Evolutionary conservation across 2,329 filamentous ascomycete species (phyloP), one percentile per base, ranked within the genome.

Genomic region (Cladosporium sp.): DNA sequence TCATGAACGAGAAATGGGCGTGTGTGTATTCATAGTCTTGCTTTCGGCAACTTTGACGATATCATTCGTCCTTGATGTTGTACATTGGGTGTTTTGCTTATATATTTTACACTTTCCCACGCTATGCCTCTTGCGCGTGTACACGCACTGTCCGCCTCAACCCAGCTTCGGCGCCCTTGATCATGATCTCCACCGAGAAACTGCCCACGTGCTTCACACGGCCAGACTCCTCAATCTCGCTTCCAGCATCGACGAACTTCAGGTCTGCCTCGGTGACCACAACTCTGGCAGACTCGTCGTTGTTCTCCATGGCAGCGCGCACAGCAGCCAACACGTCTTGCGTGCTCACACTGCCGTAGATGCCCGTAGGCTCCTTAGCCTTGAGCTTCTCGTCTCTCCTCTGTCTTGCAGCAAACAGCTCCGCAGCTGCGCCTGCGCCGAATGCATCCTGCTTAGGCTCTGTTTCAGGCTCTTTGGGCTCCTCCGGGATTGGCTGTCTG

Each of bases 281-380:
- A 2, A 85, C 76, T 17, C 77, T 73, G 34, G 75, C 73, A 28
- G 80, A 80, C 68, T 83, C 78, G 56, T 80, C 76, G 63, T 82
- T 79, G 59, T 77, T 75, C 37, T 76, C 77, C 62, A 84, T 70
- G 22, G 78, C 74, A 42, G 74, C 74, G 60, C 75, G 78, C 58
- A 85, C 74, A 22, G 75, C 78, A 15, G 72, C 68, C 7, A 75
- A 76, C 56, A 85, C 73, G 66, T 85, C 82, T 22, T 73, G 69
- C 7, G 77, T 78, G n/a, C 80, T 79, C 3, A 85, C 81, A 3
- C 80, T 82, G 25, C 82, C 82, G 63, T 82, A 80, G 51, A 81
- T 83, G 15, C 73, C 72, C 19, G 66, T 60, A 6, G 64, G 63
- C 22, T 61, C 55, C 28, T 58, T 59, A 20, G 61, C 56, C 55